Evolutionary conservation across 163 green algal species (phyloP).

Genomic region (Scenedesmus sp.): DNA sequence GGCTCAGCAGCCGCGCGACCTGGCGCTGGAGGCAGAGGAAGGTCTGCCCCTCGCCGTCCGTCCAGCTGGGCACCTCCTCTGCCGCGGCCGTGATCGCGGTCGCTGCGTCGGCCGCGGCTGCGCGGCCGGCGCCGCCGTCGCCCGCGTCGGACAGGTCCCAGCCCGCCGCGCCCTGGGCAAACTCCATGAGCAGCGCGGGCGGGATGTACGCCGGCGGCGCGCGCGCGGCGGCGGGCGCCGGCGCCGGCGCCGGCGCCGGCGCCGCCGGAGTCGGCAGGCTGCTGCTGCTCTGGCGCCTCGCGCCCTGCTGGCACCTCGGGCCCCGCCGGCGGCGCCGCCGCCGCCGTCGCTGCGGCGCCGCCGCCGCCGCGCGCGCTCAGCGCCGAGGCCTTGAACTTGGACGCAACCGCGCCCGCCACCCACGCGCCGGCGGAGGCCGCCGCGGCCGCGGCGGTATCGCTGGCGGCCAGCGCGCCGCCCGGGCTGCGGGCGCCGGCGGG

Average conservation of each 20-base stretch:
- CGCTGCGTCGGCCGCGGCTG: constrained; percentile 12
- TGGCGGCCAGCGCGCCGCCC: not conserved
- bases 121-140: not conserved
- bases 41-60: constrained; percentile 13
- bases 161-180: constrained; percentile 36
- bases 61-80: constrained; percentile 28
- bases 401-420: constrained; percentile 2
- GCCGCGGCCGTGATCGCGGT: constrained; percentile 22
- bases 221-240: not conserved
- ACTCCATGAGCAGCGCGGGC: constrained; percentile 21
- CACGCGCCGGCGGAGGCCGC: not conserved
- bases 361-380: constrained; percentile 11
- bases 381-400: constrained; percentile 30
- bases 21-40: constrained; percentile 52
- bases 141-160: not conserved
- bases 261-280: not conserved
- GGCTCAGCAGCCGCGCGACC: constrained; percentile 66
- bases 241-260: too few relatives aligned
- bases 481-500: not conserved
- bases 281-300: not conserved
- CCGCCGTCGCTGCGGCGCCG: not conserved
- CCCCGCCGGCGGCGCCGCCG: not conserved
- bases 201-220: not conserved
- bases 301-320: not conserved
- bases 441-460: not conserved